Percentiles rank a stretch among this genome's conserved stretches.
Evolutionary conservation across 1,284 basidiomycete species (phyloP).

Genomic region (Sutorius eximius): DNA sequence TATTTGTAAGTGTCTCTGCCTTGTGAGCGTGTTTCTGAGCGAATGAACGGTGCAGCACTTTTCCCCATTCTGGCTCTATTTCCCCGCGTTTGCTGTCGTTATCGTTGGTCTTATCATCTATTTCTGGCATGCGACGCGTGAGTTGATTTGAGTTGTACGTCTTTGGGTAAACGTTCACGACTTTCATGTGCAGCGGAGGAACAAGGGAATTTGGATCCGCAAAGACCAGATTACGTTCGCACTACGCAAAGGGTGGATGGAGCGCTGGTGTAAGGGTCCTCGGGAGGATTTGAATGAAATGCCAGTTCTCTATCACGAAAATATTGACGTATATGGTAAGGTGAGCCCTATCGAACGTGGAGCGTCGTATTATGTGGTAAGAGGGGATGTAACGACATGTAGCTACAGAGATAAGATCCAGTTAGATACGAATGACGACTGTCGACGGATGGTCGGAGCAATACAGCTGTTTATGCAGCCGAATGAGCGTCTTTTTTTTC

Average conservation of each 20-base stretch:
- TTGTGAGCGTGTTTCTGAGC: slow-evolving; percentile 7
- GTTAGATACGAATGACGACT: slow-evolving; percentile 26
- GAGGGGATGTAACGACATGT: background rate
- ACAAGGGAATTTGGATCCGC: slow-evolving; percentile 66
- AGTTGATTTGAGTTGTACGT: slow-evolving; percentile 32
- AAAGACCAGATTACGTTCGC: slow-evolving; percentile 60
- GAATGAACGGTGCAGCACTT: slow-evolving; percentile 54
- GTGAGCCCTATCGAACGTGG: background rate
- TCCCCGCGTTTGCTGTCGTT: slow-evolving; percentile 69
- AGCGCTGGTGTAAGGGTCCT: slow-evolving; percentile 16
- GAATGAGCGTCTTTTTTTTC: slow-evolving; percentile 35
- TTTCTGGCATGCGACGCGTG: slow-evolving; percentile 81
- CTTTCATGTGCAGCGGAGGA: slow-evolving; percentile 58
- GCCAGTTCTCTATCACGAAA: background rate
- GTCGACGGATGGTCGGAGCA: slow-evolving; percentile 17
- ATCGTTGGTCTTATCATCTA: slow-evolving; percentile 74
- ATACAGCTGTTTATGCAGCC: slow-evolving; percentile 30
- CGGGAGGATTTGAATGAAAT: background rate
- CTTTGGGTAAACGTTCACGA: slow-evolving; percentile 2
- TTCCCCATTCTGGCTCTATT: slow-evolving; percentile 82
- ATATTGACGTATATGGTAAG: background rate
- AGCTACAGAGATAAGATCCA: slow-evolving; percentile 34
- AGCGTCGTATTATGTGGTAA: background rate
- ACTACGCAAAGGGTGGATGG: slow-evolving; percentile 25
- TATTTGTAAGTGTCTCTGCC: slow-evolving; percentile 50